Base-by-base conservation (phyloP, 2,329 filamentous ascomycete species). In the Clonostachys chloroleuca region DNA sequence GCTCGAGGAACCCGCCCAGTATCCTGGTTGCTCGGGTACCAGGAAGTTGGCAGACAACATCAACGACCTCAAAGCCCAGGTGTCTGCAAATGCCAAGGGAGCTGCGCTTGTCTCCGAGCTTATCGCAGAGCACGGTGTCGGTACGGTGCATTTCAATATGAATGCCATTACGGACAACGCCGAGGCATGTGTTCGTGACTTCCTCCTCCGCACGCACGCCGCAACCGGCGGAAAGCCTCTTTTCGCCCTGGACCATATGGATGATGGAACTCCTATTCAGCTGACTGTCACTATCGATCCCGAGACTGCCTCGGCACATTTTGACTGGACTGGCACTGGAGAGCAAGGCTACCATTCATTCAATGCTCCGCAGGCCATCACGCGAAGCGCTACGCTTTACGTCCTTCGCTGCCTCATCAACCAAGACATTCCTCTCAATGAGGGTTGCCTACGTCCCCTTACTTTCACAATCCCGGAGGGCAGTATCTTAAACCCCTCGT, bases 1-100 rank as follows among this genome's bases (percentile, higher is more conserved):
- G n/a, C 33, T 47, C 13, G 48, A 50, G 5, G 86, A 91, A 83
- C 85, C 0, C 87, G 92, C 0, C 83, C 88, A 40, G 14, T 47
- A 42, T 20, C 45, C 45, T 12, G 58, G 58, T 2, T 61, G 58
- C 34, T 83, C 81, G 1, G 88, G 89, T 0, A 61, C 64, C 2
- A 73, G 89, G 18, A 91, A 87, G 58, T 70, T 94, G 1, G 83
- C 80, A 5, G 90, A 95, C 63, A 95, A 95, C 57, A 75, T 95
- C 52, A 91, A 90, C 42, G 90, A 95, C 59, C 73, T 95, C 17
- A 92, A 92, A 64, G 90, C 90, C 0, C 88, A 92, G 58, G 84
- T 94, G 3, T 89, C 89, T 0, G 87, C 89, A 4, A 95, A 95
- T 58, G 85, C 90, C 53, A 90, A 91, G 54, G 89, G 89, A 6